These are phyloP conservation scores for Terfezia boudieri DNA, from an alignment of 495 filamentous ascomycete species.

Conservation along the genomic window DNA sequence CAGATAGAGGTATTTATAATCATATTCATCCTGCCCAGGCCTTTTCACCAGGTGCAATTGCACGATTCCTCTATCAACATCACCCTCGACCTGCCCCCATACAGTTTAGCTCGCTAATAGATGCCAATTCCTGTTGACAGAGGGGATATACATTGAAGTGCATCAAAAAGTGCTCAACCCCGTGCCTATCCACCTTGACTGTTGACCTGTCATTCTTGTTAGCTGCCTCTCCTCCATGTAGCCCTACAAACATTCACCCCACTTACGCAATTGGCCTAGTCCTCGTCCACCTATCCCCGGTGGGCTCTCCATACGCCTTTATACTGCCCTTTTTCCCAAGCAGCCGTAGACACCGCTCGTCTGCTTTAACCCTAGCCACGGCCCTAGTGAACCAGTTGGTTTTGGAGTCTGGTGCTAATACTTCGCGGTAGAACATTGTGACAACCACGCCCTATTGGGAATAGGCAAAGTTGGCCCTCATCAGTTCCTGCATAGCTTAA, in stretches of 20 bases:
- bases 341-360: conserved; percentile 45
- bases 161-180: conserved; percentile 64
- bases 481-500: too few species aligned
- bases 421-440: conserved; percentile 62
- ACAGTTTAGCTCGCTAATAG: neutral
- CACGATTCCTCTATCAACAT: conserved; percentile 49
- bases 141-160: conserved; percentile 51
- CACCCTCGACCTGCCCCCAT: conserved; percentile 49
- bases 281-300: conserved; percentile 57
- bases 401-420: conserved; percentile 67
- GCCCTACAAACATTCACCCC: neutral
- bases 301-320: conserved; percentile 63
- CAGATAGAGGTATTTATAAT: conserved; percentile 60
- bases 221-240: neutral
- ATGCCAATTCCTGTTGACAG: neutral
- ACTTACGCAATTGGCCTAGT: conserved; percentile 65
- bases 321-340: conserved; percentile 59
- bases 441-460: conserved; percentile 42
- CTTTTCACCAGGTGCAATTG: conserved; percentile 52
- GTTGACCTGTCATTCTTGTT: conserved; percentile 28
- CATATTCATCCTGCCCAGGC: conserved; percentile 39
- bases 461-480: neutral
- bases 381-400: conserved; percentile 76
- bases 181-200: conserved; percentile 42
- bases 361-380: conserved; percentile 52